phyloP scores from a whole-genome alignment of 768 basidiomycete genomes.

The Tylopilus sp. region DNA sequence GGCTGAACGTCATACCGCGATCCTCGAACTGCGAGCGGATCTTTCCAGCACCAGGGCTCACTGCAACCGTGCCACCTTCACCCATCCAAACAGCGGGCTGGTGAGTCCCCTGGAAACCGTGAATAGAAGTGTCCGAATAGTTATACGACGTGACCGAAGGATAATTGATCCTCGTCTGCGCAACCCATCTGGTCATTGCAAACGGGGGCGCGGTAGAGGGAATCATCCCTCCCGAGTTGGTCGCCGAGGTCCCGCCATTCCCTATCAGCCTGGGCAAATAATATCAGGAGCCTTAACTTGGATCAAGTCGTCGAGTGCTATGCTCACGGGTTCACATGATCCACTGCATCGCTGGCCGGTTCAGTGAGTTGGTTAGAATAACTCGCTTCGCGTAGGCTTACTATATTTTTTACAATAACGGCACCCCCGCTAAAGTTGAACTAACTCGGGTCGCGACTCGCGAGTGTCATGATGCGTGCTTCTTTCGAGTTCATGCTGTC shows the following conservation, averaged over 20 bases:
- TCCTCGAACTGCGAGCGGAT: constrained; percentile 55
- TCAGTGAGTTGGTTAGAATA: too few relatives aligned
- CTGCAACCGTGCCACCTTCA: constrained; percentile 60
- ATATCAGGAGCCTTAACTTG: not conserved
- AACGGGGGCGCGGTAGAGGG: constrained; percentile 74
- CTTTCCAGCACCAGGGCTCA: constrained; percentile 53
- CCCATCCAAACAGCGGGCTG: constrained; percentile 93
- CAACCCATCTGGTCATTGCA: constrained; percentile 84
- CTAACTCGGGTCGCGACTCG: too few relatives aligned
- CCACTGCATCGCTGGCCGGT: constrained; percentile 38
- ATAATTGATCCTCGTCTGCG: constrained; percentile 74
- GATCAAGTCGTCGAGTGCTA: not conserved
- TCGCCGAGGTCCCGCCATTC: constrained; percentile 67
- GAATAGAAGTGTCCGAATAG: constrained; percentile 53
- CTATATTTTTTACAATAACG: too few relatives aligned
- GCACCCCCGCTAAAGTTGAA: too few relatives aligned
- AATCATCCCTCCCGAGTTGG: constrained; percentile 75
- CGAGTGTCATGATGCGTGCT: too few relatives aligned
- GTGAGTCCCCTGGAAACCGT: constrained; percentile 77
- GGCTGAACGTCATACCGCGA: constrained; percentile 52
- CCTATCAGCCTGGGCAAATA: constrained; percentile 51
- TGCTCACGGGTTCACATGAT: constrained; percentile 45
- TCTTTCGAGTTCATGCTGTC: too few relatives aligned
- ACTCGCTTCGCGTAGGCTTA: too few relatives aligned
- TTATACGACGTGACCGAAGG: constrained; percentile 73